A percentile compares a stretch with the other conserved stretches of the same genome.
Conservation (phyloP, 805 yeast species). For the Metschnikowia cubensis region DNA sequence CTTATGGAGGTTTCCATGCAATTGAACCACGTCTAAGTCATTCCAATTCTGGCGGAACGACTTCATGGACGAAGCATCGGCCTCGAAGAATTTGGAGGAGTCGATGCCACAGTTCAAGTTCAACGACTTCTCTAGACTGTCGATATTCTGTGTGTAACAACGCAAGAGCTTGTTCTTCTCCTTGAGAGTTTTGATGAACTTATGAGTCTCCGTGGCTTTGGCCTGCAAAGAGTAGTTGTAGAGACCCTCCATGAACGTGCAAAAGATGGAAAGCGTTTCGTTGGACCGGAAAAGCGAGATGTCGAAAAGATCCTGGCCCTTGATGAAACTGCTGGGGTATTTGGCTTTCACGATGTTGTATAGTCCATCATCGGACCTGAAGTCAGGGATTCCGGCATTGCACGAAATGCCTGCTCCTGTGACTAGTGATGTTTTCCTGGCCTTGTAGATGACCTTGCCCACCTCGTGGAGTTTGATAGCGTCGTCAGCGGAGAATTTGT, state of each 20-base stretch:
- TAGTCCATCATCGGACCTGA: slow-evolving; percentile 78
- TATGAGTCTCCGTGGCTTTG: slow-evolving; percentile 79
- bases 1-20: slow-evolving; percentile 83
- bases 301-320: slow-evolving; percentile 91
- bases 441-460: slow-evolving; percentile 41
- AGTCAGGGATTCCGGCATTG: slow-evolving; percentile 96
- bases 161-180: slow-evolving; percentile 65
- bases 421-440: slow-evolving; percentile 61
- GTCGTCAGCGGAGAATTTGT: slow-evolving; percentile 24
- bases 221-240: slow-evolving; percentile 63
- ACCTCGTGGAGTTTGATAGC: slow-evolving; percentile 36
- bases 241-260: slow-evolving; percentile 82
- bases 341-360: slow-evolving; percentile 67
- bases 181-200: slow-evolving; percentile 59
- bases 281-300: slow-evolving; percentile 71
- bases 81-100: slow-evolving; percentile 24
- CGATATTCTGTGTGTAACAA: slow-evolving; percentile 94
- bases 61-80: slow-evolving; percentile 15
- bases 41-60: slow-evolving; percentile 49
- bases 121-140: slow-evolving; percentile 70
- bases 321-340: slow-evolving; percentile 58
- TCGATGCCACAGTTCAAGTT: slow-evolving; percentile 59
- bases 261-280: slow-evolving; percentile 65
- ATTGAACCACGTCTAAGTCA: slow-evolving; percentile 71
- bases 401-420: slow-evolving; percentile 98